These are phyloP conservation scores for Boletus rex-veris DNA, from an alignment of 768 basidiomycete genomes.

Conservation along the genomic window DNA sequence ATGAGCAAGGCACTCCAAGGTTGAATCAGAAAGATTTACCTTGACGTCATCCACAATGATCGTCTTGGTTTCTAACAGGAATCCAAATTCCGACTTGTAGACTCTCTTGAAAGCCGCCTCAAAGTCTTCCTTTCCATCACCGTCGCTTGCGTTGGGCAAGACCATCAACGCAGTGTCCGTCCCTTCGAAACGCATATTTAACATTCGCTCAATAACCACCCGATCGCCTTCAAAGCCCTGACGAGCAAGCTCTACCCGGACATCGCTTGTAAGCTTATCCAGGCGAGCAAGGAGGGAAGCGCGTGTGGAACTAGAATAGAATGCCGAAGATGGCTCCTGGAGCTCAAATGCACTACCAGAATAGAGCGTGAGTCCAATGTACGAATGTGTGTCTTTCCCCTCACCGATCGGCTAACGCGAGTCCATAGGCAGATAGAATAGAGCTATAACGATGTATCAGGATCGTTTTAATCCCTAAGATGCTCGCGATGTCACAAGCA, in stretches of 20 bases:
- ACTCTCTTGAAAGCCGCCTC: slow-evolving; percentile 73
- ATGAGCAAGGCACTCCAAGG: neutral
- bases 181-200: slow-evolving; percentile 92
- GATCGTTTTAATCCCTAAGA: slow-evolving; percentile 84
- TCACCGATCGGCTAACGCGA: slow-evolving; percentile 81
- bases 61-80: slow-evolving; percentile 78
- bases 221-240: slow-evolving; percentile 80
- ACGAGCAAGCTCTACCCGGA: slow-evolving; percentile 59
- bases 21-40: slow-evolving; percentile 34
- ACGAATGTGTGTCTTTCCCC: slow-evolving; percentile 2
- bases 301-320: slow-evolving; percentile 62
- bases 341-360: slow-evolving; percentile 70
- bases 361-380: neutral
- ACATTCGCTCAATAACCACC: slow-evolving; percentile 75
- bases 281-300: slow-evolving; percentile 58
- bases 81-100: slow-evolving; percentile 89
- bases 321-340: slow-evolving; percentile 85
- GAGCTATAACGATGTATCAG: slow-evolving; percentile 90
- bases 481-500: slow-evolving; percentile 85
- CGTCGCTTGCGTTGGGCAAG: slow-evolving; percentile 47
- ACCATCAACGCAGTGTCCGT: slow-evolving; percentile 94
- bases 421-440: slow-evolving; percentile 89
- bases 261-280: slow-evolving; percentile 62
- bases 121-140: slow-evolving; percentile 66
- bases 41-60: slow-evolving; percentile 92